Evolutionary conservation across 73 alveolate genomes (phyloP), one percentile per base, ranked within the genome.

Genomic region (Durusdinium trenchii): DNA sequence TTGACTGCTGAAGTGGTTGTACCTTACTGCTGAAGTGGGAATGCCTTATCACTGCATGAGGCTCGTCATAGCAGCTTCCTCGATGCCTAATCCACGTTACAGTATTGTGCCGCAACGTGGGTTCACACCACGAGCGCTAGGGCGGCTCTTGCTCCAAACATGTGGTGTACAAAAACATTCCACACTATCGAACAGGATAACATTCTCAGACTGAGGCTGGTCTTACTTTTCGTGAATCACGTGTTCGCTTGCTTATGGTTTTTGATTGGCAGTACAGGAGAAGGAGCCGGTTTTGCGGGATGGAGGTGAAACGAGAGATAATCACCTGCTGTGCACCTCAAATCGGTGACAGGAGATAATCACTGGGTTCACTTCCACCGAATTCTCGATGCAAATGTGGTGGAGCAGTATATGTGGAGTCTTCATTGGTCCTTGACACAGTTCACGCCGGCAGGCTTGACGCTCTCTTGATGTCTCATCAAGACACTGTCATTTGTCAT

Each of bases 171-270:
- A n/a, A n/a, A n/a, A n/a, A n/a, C n/a, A n/a, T n/a, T n/a, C n/a
- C n/a, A n/a, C n/a, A n/a, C n/a, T n/a, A n/a, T n/a, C n/a, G n/a
- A n/a, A n/a, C n/a, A n/a, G n/a, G n/a, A n/a, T n/a, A n/a, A n/a
- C n/a, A n/a, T n/a, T n/a, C n/a, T n/a, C n/a, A n/a, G n/a, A n/a
- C n/a, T 35, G 20, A 83, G 96, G 96, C 52, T 90, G 96, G 96
- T 90, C 43, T 71, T 90, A 38, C 96, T 90, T 12, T 90, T 90
- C 76, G 96, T 90, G 46, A 90, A 90, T 51, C 96, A 90, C 54
- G 73, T 90, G 43, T 90, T 90, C 45, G 96, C 96, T 14, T 90
- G 96, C 96, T 73, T 90, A 28, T 90, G 96, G 96, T 90, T 60
- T 32, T 40, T 90, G 47, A 90, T 90, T 36, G 96, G 96, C 48